Evolutionary conservation across 1,284 basidiomycete genomes (phyloP), one percentile per base, ranked within the genome.

Genomic region (Mycosarcoma mackinlayi): DNA sequence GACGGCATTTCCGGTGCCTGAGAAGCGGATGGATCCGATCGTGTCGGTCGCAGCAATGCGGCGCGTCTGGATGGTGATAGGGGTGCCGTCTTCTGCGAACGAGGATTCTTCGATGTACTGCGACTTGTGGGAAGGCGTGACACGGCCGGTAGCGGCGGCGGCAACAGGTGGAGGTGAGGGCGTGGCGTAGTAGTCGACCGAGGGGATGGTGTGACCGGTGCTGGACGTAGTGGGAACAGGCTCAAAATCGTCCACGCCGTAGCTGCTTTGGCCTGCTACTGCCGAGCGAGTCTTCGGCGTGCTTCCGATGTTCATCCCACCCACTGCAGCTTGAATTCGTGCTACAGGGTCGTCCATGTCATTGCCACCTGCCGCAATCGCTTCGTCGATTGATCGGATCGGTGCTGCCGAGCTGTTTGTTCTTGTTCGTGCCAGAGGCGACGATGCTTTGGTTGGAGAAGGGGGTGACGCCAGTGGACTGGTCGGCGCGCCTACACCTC

Each of bases 21-120:
- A 35, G 48, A 72, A 59, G 5, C 54, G 63, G 13, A 72, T 56
- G 14, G 56, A 52, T 7, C 59, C 69, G 40, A 72, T 72, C n/a
- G 69, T 63, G 41, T 72, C 69, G 0, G 69, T 39, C 6, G 69
- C 69, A 6, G 69, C 63, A n/a, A 72, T 49, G 30, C 69, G 58
- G 18, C 63, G 64, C 19, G 69, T 72, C 21, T 62, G 59, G 40
- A 72, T 60, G 33, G 56, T 63, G 23, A 67, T 59, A 13, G 69
- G 61, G 1, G 62, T 62, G 8, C 62, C 68, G 19, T 71, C 68
- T 30, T 71, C 58, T 9, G 50, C 57, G 25, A 60, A 48, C 4
- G 53, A 45, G 1, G 56, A 38, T 33, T 70, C 60, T 38, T 59
- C 38, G 28, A 49, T 55, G 57, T 70, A 70, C 23, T 51, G 52